Evolutionary conservation across 495 filamentous ascomycete genomes (phyloP), one percentile per base, ranked within the genome.

Genomic region (Cudoniella acicularis): DNA sequence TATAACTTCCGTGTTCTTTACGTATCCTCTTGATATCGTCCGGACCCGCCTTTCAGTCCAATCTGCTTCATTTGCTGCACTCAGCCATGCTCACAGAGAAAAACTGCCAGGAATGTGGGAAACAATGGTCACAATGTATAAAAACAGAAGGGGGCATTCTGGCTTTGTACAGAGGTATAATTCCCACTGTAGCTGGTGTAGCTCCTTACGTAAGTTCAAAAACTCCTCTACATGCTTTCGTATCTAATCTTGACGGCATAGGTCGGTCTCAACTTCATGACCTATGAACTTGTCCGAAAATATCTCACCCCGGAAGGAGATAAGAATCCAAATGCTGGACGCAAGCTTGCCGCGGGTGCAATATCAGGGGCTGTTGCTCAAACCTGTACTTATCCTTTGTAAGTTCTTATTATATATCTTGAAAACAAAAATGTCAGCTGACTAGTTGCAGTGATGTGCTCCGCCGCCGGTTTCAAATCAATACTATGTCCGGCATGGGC

Each of bases 401-500:
- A 72, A 80, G 90, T 74, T 17, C 17, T 21, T 16, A 13, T 60
- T 9, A 4, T 27, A 8, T n/a, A n/a, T 16, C 43, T n/a, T n/a
- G 18, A 10, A 13, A 10, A 20, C 8, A 23, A 24, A 6, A 23
- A 50, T 23, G 22, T 23, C 10, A 21, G 36, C 61, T 67, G 13
- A 67, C 50, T 43, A 17, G 26, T 47, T 49, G 24, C 58, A 95
- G 91, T 67, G 92, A 96, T 72, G 95, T 98, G 0, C 81, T 98
- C n/a, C 89, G 94, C 17, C 85, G 94, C 50, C 82, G 94, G 25
- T 98, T 98, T 67, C 94, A 98, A 65, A 96, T 98, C 74, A 98
- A 98, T 69, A 98, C 92, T 50, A 98, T 98, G 94, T 89, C 86
- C 23, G 93, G 93, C n/a, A 92, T 98, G 85, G 95, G 94, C 43